These are phyloP conservation scores for Panus rudis DNA, from an alignment of 768 basidiomycete genomes.

Conservation along the genomic window DNA sequence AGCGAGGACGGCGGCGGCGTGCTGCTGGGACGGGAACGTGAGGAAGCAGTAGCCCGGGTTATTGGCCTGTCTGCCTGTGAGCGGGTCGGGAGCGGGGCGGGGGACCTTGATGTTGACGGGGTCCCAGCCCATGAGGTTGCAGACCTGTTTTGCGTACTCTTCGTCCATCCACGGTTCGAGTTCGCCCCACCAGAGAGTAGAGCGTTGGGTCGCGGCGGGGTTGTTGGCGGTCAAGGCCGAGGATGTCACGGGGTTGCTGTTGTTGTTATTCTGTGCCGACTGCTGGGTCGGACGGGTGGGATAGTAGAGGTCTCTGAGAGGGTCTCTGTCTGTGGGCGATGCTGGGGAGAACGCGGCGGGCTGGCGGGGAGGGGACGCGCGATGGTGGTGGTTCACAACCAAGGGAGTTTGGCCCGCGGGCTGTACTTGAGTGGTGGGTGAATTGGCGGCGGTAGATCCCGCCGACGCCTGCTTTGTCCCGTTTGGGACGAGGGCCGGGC, in stretches of 20 bases:
- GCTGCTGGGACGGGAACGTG: constrained; percentile 67
- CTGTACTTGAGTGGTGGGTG: constrained; percentile 19
- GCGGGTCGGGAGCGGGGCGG: constrained; percentile 47
- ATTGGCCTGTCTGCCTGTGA: constrained; percentile 60
- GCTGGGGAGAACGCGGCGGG: constrained; percentile 15
- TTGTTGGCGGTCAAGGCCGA: constrained; percentile 21
- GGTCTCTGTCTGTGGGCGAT: constrained; percentile 17
- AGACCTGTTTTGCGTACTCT: constrained; percentile 87
- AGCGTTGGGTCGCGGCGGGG: constrained; percentile 27
- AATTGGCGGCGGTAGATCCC: constrained; percentile 1
- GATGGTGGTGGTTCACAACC: constrained; percentile 23
- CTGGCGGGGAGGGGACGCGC: constrained; percentile 17
- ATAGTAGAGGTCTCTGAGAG: constrained; percentile 10
- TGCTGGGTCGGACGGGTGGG: constrained; percentile 16
- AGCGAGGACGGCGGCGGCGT: constrained; percentile 63
- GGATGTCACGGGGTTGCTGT: constrained; percentile 17
- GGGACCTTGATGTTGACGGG: constrained; percentile 69
- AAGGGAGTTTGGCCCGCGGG: constrained; percentile 16
- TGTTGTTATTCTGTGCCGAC: constrained; percentile 18
- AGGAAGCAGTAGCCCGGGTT: constrained; percentile 87
- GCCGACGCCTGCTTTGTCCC: background rate
- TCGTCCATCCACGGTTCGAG: constrained; percentile 97
- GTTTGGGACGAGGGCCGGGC: constrained; percentile 1
- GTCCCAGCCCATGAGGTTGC: constrained; percentile 83
- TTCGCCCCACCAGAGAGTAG: constrained; percentile 80